Evolutionary conservation across 2,329 filamentous ascomycete species (phyloP).

Genomic region (Talaromyces piceae): DNA sequence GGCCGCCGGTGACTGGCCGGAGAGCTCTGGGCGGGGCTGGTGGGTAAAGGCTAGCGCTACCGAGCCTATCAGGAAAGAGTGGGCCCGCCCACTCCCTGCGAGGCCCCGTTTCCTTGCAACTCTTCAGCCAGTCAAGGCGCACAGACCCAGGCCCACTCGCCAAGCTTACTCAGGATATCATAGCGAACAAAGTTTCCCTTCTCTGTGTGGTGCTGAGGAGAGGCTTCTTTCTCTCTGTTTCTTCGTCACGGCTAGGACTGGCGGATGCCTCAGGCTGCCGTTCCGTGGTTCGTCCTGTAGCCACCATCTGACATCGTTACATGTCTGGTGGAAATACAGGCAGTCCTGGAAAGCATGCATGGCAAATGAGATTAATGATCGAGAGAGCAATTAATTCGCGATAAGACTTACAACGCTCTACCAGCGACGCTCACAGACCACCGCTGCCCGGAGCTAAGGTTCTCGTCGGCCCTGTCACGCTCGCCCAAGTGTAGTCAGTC

Average conservation of each 20-base stretch:
- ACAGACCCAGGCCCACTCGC: neutral
- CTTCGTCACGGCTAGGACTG: neutral
- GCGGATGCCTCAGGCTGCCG: neutral
- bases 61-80: neutral
- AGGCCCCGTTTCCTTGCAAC: neutral
- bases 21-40: neutral
- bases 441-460: neutral
- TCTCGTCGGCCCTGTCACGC: neutral
- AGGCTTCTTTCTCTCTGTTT: neutral
- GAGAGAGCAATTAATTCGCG: too few species aligned
- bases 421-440: neutral
- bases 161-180: neutral
- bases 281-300: too few species aligned
- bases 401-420: too few species aligned
- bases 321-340: too few species aligned
- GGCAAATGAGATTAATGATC: too few species aligned
- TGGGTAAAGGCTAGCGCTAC: neutral
- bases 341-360: too few species aligned
- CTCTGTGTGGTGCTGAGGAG: too few species aligned
- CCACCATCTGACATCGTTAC: too few species aligned
- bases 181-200: neutral
- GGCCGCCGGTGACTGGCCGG: neutral
- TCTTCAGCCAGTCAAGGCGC: neutral
- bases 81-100: neutral
- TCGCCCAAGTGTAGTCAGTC: neutral